Evolutionary conservation across 345 rosid species (phyloP).

Genomic region (Cardamine occulta): DNA sequence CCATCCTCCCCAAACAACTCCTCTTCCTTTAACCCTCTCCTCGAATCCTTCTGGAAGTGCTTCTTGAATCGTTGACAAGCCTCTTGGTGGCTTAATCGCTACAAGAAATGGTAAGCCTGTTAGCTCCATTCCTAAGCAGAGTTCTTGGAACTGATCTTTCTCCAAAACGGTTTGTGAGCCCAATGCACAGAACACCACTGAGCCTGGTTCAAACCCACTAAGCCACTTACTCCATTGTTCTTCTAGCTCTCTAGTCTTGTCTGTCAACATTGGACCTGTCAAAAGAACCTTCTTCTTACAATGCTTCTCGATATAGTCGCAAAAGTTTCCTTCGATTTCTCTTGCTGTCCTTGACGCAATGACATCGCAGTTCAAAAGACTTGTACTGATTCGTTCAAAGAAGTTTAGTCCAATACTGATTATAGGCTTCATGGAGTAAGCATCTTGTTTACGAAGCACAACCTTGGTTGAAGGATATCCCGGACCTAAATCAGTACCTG

Average conservation of each 20-base stretch:
- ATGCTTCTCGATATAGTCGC: slow-evolving; percentile 35
- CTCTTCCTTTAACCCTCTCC: slow-evolving; percentile 42
- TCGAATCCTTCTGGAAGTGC: slow-evolving; percentile 45
- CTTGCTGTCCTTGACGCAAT: slow-evolving; percentile 38
- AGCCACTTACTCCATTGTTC: slow-evolving; percentile 29
- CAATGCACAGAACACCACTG: slow-evolving; percentile 45
- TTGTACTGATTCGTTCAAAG: background rate
- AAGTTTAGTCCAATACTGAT: background rate
- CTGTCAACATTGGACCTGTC: slow-evolving; percentile 41
- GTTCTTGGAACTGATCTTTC: slow-evolving; percentile 50
- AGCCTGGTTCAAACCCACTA: slow-evolving; percentile 6
- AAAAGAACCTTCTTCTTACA: slow-evolving; percentile 24
- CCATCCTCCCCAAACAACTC: slow-evolving; percentile 44
- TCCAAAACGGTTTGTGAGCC: slow-evolving; percentile 43
- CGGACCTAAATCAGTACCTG: slow-evolving; percentile 35
- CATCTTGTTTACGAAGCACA: slow-evolving; percentile 31
- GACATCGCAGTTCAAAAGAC: slow-evolving; percentile 38
- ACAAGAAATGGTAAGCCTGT: slow-evolving; percentile 45
- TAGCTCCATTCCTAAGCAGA: slow-evolving; percentile 44
- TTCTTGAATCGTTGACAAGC: slow-evolving; percentile 39
- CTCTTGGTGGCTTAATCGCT: slow-evolving; percentile 35
- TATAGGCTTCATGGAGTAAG: background rate
- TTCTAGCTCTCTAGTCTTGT: slow-evolving; percentile 29
- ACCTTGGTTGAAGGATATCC: slow-evolving; percentile 62
- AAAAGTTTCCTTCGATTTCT: slow-evolving; percentile 45